Base-by-base conservation (phyloP, 495 filamentous ascomycete genomes). In the Aspergillus panamensis region DNA sequence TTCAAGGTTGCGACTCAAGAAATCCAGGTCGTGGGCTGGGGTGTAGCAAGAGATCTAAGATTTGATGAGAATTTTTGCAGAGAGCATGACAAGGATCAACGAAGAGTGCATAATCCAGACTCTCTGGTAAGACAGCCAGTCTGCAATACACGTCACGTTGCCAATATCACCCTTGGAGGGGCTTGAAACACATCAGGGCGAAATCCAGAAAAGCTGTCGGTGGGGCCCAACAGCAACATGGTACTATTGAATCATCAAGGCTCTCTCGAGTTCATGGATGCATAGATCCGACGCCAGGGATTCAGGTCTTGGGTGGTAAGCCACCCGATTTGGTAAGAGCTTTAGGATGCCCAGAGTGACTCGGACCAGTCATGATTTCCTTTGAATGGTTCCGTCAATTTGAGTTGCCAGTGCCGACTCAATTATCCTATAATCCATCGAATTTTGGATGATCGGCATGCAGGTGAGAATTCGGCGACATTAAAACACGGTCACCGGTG, bases 81-180 rank as follows among this genome's bases (percentile, higher is more conserved):
- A n/a, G n/a, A n/a, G n/a, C n/a, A n/a, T n/a, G n/a, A n/a, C 19
- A 44, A 16, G 42, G 5, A 6, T 21, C 19, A 6, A 16, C 10
- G 17, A 45, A 20, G 42, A 7, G n/a, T 45, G 19, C 42, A 45
- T 21, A 19, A 31, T 35, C 48, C 30, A 19, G 39, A 47, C 44
- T 52, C 7, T 10, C 14, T 32, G 42, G 40, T 37, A 31, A 49
- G 29, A 31, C 25, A 29, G 8, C 30, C 25, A 31, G 3, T 17
- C 42, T 58, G 59, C 55, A 58, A 44, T 39, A 58, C 60, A 62
- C 35, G 60, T 62, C 60, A 62, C 33, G 40, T 44, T 62, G 6
- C 35, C 30, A 43, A 51, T 48, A 43, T 21, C 35, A 39, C 35
- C 6, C 35, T 8, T 8, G 8, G 35, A 13, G 3, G 1, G 35